Conservation (phyloP, 2,329 filamentous ascomycete genomes). For the Xylariaceae sp. region DNA sequence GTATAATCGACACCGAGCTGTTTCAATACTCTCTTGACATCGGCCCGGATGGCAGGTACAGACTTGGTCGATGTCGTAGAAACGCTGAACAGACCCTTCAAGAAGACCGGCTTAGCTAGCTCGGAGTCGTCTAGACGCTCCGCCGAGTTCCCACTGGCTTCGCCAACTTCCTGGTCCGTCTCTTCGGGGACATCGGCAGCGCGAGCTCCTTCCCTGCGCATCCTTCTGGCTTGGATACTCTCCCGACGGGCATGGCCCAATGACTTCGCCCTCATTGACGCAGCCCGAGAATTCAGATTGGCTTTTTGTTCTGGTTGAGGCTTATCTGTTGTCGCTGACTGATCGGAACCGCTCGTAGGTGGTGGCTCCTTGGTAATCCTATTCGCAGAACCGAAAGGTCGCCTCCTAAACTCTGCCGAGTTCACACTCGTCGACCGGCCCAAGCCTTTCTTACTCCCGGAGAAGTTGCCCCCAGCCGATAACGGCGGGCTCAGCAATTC, state of each 20-base stretch:
- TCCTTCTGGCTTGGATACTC: conserved; percentile 85
- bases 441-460: conserved; percentile 68
- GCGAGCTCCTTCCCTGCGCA: conserved; percentile 70
- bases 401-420: conserved; percentile 77
- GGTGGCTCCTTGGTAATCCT: conserved; percentile 65
- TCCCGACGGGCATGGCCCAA: conserved; percentile 87
- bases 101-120: conserved; percentile 87
- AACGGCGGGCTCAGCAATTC: conserved; percentile 77
- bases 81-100: conserved; percentile 96
- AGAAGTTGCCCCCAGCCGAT: conserved; percentile 58
- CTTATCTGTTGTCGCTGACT: conserved; percentile 63
- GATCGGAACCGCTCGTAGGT: conserved; percentile 77
- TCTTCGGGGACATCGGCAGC: conserved; percentile 87
- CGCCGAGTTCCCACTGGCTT: conserved; percentile 62
- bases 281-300: conserved; percentile 57
- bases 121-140: conserved; percentile 70
- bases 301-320: conserved; percentile 54
- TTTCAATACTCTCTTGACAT: conserved; percentile 87
- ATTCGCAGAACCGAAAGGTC: conserved; percentile 50
- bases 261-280: conserved; percentile 78
- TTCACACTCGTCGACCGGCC: conserved; percentile 91
- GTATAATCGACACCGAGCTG: conserved; percentile 88
- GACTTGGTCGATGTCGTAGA: conserved; percentile 95
- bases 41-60: conserved; percentile 78
- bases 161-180: conserved; percentile 77